Percentiles rank a stretch among this genome's conserved stretches.
Conservation (phyloP, 2,329 filamentous ascomycete genomes). For the Domatiomyces catenatus region DNA sequence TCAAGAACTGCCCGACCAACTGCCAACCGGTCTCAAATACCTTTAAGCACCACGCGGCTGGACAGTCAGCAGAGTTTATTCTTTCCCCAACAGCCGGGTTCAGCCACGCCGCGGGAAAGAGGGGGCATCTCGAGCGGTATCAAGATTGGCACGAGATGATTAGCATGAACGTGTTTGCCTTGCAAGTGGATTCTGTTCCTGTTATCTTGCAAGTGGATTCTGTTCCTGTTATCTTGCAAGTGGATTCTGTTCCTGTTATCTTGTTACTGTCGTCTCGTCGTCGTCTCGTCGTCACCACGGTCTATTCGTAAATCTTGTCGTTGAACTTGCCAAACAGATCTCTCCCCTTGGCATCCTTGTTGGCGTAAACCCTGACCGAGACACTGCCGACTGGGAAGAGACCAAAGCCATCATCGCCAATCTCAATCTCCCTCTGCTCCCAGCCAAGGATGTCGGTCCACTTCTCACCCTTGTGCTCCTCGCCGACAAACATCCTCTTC, state of each 20-base stretch:
- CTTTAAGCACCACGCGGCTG: slow-evolving; percentile 1
- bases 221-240: too few species aligned
- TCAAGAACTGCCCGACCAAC: neutral
- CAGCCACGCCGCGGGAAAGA: neutral
- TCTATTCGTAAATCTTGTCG: slow-evolving; percentile 3
- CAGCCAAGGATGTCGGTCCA: slow-evolving; percentile 45
- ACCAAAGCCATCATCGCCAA: slow-evolving; percentile 41
- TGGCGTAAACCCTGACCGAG: slow-evolving; percentile 42
- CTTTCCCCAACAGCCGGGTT: neutral
- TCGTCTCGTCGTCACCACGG: too few species aligned
- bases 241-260: neutral
- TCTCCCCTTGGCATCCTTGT: slow-evolving; percentile 35
- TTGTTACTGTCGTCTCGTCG: neutral
- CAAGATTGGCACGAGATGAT: neutral
- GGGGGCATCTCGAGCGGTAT: neutral
- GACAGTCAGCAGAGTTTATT: neutral
- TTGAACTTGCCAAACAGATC: slow-evolving; percentile 27
- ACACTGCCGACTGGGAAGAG: slow-evolving; percentile 34
- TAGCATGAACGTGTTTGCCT: neutral
- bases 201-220: too few species aligned
- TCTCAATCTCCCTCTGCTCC: slow-evolving; percentile 37
- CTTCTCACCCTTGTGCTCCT: slow-evolving; percentile 38
- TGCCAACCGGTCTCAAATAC: slow-evolving; percentile 6
- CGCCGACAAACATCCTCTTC: slow-evolving; percentile 43
- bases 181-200: neutral